Conservation (phyloP, 2,329 filamentous ascomycete species). For the Colletotrichum gigasporum region DNA sequence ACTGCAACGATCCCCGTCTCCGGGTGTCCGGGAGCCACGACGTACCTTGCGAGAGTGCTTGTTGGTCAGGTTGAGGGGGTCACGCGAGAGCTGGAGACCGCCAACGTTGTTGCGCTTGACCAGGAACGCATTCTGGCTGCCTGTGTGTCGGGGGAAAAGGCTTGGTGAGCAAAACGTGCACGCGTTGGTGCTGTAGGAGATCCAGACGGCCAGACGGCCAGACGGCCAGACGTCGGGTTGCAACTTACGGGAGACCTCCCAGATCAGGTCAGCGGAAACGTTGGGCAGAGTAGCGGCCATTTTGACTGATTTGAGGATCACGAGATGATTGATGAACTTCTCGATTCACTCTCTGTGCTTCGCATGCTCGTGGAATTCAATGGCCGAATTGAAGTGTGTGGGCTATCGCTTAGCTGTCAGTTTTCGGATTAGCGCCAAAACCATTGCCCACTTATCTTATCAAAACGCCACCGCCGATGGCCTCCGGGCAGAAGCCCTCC, state of each 20-base stretch:
- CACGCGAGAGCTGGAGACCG: slow-evolving; percentile 90
- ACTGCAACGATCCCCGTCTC: neutral
- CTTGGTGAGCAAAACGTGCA: slow-evolving; percentile 7
- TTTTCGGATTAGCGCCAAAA: slow-evolving; percentile 23
- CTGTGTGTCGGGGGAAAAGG: slow-evolving; percentile 54
- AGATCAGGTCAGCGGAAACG: slow-evolving; percentile 91
- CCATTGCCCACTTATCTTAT: neutral
- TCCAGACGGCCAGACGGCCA: neutral
- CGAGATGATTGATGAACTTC: slow-evolving; percentile 36
- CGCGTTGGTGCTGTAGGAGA: neutral
- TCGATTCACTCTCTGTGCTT: slow-evolving; percentile 25
- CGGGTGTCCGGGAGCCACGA: neutral
- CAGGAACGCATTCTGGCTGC: slow-evolving; percentile 88
- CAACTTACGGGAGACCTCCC: slow-evolving; percentile 92
- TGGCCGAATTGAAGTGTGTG: slow-evolving; percentile 45
- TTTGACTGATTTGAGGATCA: slow-evolving; percentile 56
- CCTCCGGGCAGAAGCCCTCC: slow-evolving; percentile 27
- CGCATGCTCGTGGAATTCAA: slow-evolving; percentile 36
- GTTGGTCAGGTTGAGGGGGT: slow-evolving; percentile 94
- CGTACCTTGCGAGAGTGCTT: slow-evolving; percentile 88
- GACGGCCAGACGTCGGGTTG: neutral
- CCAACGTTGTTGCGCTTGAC: slow-evolving; percentile 86
- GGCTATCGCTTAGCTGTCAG: slow-evolving; percentile 45
- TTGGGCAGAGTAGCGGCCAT: slow-evolving; percentile 71
- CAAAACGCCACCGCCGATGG: neutral